phyloP scores from a whole-genome alignment of 2,329 filamentous ascomycete species.

The Fusarium sambucinum region DNA sequence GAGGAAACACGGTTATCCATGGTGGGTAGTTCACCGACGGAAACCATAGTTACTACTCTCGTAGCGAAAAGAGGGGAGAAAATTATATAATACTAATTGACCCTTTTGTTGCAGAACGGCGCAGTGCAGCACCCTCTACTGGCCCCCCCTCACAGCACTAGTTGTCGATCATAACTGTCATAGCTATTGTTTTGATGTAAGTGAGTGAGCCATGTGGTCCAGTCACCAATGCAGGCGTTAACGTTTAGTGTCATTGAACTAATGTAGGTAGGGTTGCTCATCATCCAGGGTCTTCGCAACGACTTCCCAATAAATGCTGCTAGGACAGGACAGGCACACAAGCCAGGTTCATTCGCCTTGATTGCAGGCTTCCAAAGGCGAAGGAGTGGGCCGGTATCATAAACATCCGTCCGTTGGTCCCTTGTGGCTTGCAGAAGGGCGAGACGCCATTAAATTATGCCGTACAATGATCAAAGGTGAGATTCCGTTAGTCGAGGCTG shows the following conservation, averaged over 20 bases:
- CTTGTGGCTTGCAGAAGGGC: conserved; percentile 36
- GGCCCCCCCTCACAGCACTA: conserved; percentile 15
- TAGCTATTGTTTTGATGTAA: conserved; percentile 8
- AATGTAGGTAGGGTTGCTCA: not conserved
- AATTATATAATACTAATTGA: not conserved
- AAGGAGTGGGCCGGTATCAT: conserved; percentile 9
- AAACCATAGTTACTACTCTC: not conserved
- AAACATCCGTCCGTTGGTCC: conserved; percentile 15
- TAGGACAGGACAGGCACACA: not conserved
- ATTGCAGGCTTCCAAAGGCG: not conserved
- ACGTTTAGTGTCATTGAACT: conserved; percentile 2
- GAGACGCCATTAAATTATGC: conserved; percentile 4
- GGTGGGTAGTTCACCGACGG: not conserved
- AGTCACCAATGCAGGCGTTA: conserved; percentile 14
- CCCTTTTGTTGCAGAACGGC: conserved; percentile 1
- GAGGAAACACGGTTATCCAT: not conserved
- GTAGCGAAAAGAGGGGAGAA: not conserved
- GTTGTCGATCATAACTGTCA: conserved; percentile 38
- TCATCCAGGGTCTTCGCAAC: conserved; percentile 23
- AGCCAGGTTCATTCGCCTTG: conserved; percentile 6
- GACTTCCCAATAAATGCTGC: conserved; percentile 32
- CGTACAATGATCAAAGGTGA: conserved; percentile 12
- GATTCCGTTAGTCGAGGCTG: conserved; percentile 18
- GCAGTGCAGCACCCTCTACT: not conserved
- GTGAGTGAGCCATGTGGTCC: conserved; percentile 3